A percentile compares a stretch with the other conserved stretches of the same genome.
phyloP scores from a whole-genome alignment of 345 rosid genomes.

The Gossypium raimondii region DNA sequence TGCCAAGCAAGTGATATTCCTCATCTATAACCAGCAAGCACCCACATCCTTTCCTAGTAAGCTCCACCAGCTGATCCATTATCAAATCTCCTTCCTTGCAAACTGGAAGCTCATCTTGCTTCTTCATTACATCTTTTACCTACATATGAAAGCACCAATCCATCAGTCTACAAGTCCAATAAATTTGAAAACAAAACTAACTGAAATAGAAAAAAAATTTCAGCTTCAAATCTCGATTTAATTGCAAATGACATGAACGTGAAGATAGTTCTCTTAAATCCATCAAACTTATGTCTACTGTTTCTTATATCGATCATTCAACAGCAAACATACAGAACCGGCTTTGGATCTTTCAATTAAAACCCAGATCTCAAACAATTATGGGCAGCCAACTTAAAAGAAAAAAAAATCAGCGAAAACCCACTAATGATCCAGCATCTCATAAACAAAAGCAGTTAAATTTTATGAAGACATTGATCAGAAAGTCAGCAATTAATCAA shows the following conservation, averaged over 20 bases:
- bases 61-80: conserved; percentile 93
- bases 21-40: conserved; percentile 79
- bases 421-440: not conserved
- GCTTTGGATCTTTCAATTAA: not conserved
- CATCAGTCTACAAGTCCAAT: not conserved
- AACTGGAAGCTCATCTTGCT: conserved; percentile 79
- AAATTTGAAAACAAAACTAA: not conserved
- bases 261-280: not conserved
- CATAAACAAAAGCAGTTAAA: not conserved
- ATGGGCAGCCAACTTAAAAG: not conserved
- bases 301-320: not conserved
- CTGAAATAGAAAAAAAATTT: not conserved
- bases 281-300: not conserved
- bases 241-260: not conserved
- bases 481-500: not conserved
- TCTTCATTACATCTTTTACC: conserved; percentile 95
- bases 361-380: conserved; percentile 2
- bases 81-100: conserved; percentile 86
- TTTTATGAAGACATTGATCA: not conserved
- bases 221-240: not conserved
- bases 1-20: conserved; percentile 63
- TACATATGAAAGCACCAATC: conserved; percentile 15
- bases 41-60: conserved; percentile 89
- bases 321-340: not conserved
- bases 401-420: not conserved